Evolutionary conservation across 352 stramenopile genomes (phyloP), one percentile per base, ranked within the genome.

Genomic region (Globisporangium sylvaticum): DNA sequence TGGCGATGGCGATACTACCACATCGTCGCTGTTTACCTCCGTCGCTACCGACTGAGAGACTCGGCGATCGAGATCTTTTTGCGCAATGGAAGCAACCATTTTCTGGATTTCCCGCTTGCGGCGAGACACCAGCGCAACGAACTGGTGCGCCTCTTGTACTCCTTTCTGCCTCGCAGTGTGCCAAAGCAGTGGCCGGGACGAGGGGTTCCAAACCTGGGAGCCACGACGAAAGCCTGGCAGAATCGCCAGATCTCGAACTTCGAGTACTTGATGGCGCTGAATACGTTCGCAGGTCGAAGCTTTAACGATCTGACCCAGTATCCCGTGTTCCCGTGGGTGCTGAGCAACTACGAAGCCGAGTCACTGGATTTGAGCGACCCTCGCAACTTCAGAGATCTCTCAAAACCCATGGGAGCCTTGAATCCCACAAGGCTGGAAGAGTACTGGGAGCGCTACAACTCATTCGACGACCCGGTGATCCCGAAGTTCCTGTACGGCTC

Each of bases 381-480:
- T 2, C 82, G 88, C 29, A 95, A 94, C 39, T 99, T 98, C 70
- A 92, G 98, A 27, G 97, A 99, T 75, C 73, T 99, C 6, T 96
- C 85, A 0, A 99, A 99, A 65, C 98, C 98, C 5, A 92, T 99
- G 29, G 98, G 98, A 12, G 98, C 98, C 3, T 80, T 99, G 1
- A 99, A 99, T 73, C 78, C 88, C 0, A 79, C 91, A 32, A 87
- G 97, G 24, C 78, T 99, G 3, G 77, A 92, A 53, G 89, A 98
- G 64, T 97, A 99, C 65, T 93, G 97, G 87, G 95, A 99, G 39
- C 80, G 97, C 64, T 99, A 98, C 71, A 80, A 99, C 53, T 92
- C 83, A 10, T 96, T 96, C 64, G 88, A 96, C 32, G 88, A 96
- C 48, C 87, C 87, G 1, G 85, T 96, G 50, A 95, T 96, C 61